phyloP scores from a whole-genome alignment of 345 rosid species.

The Carallia brachiata region DNA sequence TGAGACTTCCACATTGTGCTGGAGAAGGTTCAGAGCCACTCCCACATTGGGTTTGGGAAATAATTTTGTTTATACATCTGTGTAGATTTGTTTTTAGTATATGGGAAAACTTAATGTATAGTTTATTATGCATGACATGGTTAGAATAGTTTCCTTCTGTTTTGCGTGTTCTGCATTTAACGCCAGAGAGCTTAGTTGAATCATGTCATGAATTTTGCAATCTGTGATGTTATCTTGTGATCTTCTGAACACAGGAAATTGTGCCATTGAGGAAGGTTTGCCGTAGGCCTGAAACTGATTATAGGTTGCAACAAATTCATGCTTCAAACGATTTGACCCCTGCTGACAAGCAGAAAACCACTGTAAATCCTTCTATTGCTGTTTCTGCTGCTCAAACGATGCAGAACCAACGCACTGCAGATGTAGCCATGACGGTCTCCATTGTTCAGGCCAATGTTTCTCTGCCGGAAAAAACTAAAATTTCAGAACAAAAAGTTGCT shows the following conservation, averaged over 20 bases:
- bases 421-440: not conserved
- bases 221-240: not conserved
- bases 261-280: constrained; percentile 94
- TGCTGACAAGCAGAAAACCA: constrained; percentile 36
- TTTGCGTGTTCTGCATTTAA: no score
- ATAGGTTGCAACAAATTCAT: constrained; percentile 96
- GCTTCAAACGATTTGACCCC: constrained; percentile 43
- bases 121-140: no score
- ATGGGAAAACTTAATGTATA: no score
- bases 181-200: not conserved
- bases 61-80: no score
- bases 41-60: no score
- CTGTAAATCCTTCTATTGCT: constrained; percentile 20
- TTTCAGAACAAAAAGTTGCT: constrained; percentile 14
- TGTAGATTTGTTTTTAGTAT: no score
- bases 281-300: constrained; percentile 97
- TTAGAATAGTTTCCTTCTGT: no score
- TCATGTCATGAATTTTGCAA: not conserved
- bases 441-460: constrained; percentile 17
- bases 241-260: constrained; percentile 62
- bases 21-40: no score
- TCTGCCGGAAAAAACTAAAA: constrained; percentile 1
- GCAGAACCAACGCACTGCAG: constrained; percentile 37
- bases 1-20: no score
- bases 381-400: constrained; percentile 25